Evolutionary conservation across 768 basidiomycete species (phyloP), one percentile per base, ranked within the genome.

Genomic region (Termitomyces sp.): DNA sequence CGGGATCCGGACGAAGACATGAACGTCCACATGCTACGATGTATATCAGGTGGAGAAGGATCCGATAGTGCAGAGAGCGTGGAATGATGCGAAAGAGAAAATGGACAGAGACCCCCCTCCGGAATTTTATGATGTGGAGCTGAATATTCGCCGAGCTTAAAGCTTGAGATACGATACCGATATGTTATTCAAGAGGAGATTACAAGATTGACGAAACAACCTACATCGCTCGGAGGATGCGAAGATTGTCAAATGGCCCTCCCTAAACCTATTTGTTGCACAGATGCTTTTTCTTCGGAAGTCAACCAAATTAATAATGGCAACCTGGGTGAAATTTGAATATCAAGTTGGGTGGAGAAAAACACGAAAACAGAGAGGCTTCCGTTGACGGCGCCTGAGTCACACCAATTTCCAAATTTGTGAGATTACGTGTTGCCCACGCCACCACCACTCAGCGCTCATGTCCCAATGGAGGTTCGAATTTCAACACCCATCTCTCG

Each of bases 21-120:
- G n/a, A 22, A 42, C 37, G 20, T 37, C 47, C 58, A 59, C 32
- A 44, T 59, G 58, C 22, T 12, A 34, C 10, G 47, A 54, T 59
- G 58, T 43, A 3, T 55, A 54, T 45, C 53, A 55, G 22, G 33
- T 34, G 26, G 20, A 40, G 27, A 34, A 39, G 6, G 36, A 37
- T 7, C 3, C 10, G 12, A 39, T 30, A 36, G 13, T 36, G 20
- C 30, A n/a, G 24, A 30, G 44, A 44, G 53, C n/a, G 34, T 22
- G 6, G 26, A 18, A 30, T 45, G 22, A 47, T 55, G 46, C 20
- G 16, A 18, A 4, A 46, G 20, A 16, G 33, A 53, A 22, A 27
- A 55, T 55, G 37, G 26, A 24, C 5, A 46, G 24, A 46, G 26
- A 46, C 27, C 44, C 13, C n/a, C n/a, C n/a, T n/a, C n/a, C n/a